Conservation (phyloP, 176 grass and related monocot genomes). For the Otatea glauca region DNA sequence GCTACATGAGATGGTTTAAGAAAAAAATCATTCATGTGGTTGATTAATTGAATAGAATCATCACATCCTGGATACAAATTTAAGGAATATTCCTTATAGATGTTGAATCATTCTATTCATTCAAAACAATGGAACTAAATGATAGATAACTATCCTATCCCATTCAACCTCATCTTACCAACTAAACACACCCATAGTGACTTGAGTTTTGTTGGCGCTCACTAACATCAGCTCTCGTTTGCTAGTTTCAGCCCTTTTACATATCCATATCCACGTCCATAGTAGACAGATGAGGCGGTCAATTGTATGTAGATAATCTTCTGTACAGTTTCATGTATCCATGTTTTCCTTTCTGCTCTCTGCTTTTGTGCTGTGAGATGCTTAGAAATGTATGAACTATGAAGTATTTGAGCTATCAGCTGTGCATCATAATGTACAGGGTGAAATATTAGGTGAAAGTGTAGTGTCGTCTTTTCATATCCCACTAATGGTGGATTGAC, state of each 20-base stretch:
- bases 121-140: too few relatives aligned
- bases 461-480: too few relatives aligned
- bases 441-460: too few relatives aligned
- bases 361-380: background rate
- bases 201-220: constrained; percentile 11
- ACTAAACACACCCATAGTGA: background rate
- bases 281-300: background rate
- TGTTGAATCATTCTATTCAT: too few relatives aligned
- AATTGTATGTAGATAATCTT: constrained; percentile 16
- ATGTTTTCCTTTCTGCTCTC: background rate
- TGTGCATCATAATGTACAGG: background rate
- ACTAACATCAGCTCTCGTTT: background rate
- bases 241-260: background rate
- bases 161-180: too few relatives aligned
- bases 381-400: background rate
- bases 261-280: constrained; percentile 24
- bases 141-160: too few relatives aligned
- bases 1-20: too few relatives aligned
- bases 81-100: too few relatives aligned
- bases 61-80: too few relatives aligned
- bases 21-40: too few relatives aligned
- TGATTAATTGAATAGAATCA: too few relatives aligned
- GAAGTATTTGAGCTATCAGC: background rate
- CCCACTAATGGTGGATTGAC: too few relatives aligned
- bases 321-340: background rate